Evolutionary conservation across 108 stramenopile genomes (phyloP).

Genomic region (Cylindrotheca closterium): DNA sequence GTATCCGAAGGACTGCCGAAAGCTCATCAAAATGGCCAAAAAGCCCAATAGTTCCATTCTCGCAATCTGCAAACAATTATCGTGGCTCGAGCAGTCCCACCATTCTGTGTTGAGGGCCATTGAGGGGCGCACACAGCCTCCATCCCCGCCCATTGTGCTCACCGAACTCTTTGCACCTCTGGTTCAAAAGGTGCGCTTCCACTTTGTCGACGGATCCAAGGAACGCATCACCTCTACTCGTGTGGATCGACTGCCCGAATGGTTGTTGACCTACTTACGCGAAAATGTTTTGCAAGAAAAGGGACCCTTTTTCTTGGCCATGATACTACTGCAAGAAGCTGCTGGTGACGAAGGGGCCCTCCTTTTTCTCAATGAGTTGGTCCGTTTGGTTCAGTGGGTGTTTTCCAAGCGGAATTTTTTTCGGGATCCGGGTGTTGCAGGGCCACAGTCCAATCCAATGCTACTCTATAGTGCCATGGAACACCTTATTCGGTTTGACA

Average conservation of each 20-base stretch:
- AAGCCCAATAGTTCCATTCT: too few relatives aligned
- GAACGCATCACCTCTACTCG: constrained; percentile 48
- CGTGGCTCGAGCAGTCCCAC: too few relatives aligned
- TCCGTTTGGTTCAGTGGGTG: constrained; percentile 57
- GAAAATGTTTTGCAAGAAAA: constrained; percentile 43
- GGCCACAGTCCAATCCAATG: constrained; percentile 38
- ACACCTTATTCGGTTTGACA: constrained; percentile 75
- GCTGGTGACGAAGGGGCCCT: not conserved
- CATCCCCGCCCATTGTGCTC: constrained; percentile 6
- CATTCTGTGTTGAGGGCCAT: too few relatives aligned
- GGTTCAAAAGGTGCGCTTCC: constrained; percentile 38
- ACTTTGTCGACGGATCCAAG: constrained; percentile 60
- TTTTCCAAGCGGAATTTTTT: constrained; percentile 63
- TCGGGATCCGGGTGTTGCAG: constrained; percentile 55
- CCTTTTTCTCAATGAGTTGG: constrained; percentile 53
- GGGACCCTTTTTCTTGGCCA: constrained; percentile 13
- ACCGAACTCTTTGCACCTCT: constrained; percentile 23
- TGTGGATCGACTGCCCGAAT: constrained; percentile 76
- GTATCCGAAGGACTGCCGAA: not conserved
- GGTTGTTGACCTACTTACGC: constrained; percentile 67
- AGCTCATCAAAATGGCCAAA: not conserved
- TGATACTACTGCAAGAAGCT: not conserved
- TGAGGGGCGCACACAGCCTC: too few relatives aligned
- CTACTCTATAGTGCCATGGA: constrained; percentile 58
- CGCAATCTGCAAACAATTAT: too few relatives aligned